phyloP scores from a whole-genome alignment of 2,329 filamentous ascomycete genomes.

The Coleophoma crateriformis region DNA sequence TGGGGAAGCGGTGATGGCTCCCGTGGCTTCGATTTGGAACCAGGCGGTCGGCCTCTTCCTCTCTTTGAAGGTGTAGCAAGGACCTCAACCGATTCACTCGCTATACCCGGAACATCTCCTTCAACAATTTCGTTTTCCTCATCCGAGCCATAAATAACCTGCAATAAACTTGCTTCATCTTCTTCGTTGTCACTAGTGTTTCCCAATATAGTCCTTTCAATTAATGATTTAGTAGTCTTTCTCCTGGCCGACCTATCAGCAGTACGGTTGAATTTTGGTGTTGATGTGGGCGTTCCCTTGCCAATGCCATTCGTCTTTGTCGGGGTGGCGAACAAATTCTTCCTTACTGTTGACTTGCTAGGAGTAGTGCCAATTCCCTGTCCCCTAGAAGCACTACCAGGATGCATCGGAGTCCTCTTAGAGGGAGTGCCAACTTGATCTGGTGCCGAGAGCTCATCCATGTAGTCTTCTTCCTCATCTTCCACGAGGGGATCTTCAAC shows the following conservation, averaged over 20 bases:
- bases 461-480: background rate
- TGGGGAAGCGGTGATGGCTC: conserved; percentile 65
- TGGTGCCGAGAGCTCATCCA: background rate
- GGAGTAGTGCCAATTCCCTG: conserved; percentile 12
- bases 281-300: conserved; percentile 9
- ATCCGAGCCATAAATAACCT: conserved; percentile 59
- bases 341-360: conserved; percentile 11
- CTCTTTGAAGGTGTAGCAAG: conserved; percentile 47
- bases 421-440: conserved; percentile 2
- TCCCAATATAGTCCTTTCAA: conserved; percentile 63
- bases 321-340: conserved; percentile 24
- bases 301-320: conserved; percentile 10
- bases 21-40: conserved; percentile 35
- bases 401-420: background rate
- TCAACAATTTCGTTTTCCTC: conserved; percentile 26
- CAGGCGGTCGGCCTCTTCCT: conserved; percentile 35
- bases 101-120: conserved; percentile 19
- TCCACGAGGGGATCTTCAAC: background rate
- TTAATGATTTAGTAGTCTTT: conserved; percentile 74
- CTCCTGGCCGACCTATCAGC: conserved; percentile 80
- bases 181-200: conserved; percentile 66
- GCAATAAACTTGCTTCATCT: conserved; percentile 61
- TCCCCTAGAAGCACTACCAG: background rate
- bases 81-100: conserved; percentile 25
- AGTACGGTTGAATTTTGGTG: conserved; percentile 22